Percentiles rank a stretch among this genome's conserved stretches.
phyloP scores from a whole-genome alignment of 139 green algal species.

The Picochlorum sp. region DNA sequence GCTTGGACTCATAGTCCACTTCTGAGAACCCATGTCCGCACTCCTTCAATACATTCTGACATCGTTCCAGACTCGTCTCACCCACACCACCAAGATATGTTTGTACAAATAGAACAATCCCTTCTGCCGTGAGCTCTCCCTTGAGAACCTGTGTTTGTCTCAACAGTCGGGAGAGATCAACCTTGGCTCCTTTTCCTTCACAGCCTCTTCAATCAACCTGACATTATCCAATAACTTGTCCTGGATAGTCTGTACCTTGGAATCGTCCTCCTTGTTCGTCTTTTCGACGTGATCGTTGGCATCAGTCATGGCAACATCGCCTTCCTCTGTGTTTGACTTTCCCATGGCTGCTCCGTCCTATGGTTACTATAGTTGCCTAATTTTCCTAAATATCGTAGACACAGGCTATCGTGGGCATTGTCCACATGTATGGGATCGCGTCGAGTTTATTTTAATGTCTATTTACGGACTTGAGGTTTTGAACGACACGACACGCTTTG shows the following conservation, averaged over 20 bases:
- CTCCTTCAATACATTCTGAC: no score
- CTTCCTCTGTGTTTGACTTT: background rate
- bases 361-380: no score
- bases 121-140: slow-evolving; percentile 37
- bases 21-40: background rate
- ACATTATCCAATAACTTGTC: slow-evolving; percentile 25
- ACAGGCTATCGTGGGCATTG: no score
- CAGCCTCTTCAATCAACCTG: slow-evolving; percentile 59
- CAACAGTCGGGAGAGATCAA: slow-evolving; percentile 60
- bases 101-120: slow-evolving; percentile 47
- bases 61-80: slow-evolving; percentile 36
- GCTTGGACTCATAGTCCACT: background rate
- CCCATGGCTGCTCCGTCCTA: no score
- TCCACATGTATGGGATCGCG: no score
- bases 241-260: slow-evolving; percentile 7
- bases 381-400: no score
- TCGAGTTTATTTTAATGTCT: no score
- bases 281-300: background rate
- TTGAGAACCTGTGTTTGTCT: slow-evolving; percentile 59
- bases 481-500: no score
- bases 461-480: no score
- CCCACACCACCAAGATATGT: slow-evolving; percentile 12
- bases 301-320: background rate
- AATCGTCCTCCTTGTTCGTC: slow-evolving; percentile 35
- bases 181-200: slow-evolving; percentile 74